Evolutionary conservation across 176 grass and related monocot genomes (phyloP).

Genomic region (Cenchrus americanus): DNA sequence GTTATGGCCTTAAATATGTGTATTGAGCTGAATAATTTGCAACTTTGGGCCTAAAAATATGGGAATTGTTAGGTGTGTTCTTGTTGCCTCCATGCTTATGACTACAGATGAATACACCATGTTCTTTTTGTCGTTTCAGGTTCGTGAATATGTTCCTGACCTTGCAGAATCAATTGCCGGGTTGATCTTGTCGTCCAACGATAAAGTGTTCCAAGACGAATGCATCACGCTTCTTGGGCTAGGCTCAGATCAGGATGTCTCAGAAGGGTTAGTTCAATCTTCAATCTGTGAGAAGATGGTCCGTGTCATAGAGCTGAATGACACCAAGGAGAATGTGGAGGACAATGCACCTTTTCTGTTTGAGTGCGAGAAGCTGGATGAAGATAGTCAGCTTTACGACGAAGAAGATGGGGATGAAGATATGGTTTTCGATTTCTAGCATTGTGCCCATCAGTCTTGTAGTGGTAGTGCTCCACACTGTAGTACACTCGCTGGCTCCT

Average conservation of each 20-base stretch:
- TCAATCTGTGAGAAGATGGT: conserved; percentile 64
- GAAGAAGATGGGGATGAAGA: conserved; percentile 42
- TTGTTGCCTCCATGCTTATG: neutral
- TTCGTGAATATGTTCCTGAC: conserved; percentile 56
- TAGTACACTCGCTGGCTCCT: neutral
- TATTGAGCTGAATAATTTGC: neutral
- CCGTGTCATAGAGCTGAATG: conserved; percentile 58
- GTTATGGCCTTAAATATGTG: neutral
- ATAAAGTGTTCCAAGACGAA: conserved; percentile 57
- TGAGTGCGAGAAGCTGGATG: conserved; percentile 52
- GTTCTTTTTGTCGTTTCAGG: conserved; percentile 38
- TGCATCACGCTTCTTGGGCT: conserved; percentile 59
- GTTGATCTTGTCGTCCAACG: conserved; percentile 59
- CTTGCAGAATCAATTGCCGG: conserved; percentile 62
- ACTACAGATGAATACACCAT: neutral
- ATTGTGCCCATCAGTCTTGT: neutral
- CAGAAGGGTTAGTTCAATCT: conserved; percentile 39
- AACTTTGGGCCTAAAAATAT: neutral
- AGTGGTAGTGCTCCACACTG: neutral
- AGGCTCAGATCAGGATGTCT: conserved; percentile 31
- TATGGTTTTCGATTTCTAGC: conserved; percentile 48
- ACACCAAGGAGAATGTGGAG: conserved; percentile 41
- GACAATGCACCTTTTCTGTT: conserved; percentile 54
- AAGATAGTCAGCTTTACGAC: conserved; percentile 26
- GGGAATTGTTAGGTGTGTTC: neutral